Conservation (phyloP, 768 basidiomycete genomes). For the Daedaleopsis sinensis region DNA sequence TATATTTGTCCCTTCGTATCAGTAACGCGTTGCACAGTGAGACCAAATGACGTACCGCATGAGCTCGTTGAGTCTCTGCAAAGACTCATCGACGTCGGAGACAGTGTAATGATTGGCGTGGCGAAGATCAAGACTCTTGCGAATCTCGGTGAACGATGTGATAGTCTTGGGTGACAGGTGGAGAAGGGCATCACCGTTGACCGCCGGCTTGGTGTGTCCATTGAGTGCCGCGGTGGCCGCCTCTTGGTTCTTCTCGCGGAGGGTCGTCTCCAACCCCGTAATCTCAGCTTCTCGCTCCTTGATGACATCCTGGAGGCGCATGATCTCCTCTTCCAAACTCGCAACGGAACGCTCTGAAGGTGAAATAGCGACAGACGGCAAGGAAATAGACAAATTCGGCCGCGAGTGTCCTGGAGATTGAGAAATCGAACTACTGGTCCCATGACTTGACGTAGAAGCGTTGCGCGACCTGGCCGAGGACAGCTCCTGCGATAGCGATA, state of each 20-base stretch:
- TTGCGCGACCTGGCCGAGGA: conserved; percentile 88
- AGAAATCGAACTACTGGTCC: conserved; percentile 67
- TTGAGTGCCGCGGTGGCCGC: neutral
- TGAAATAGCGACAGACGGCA: conserved; percentile 42
- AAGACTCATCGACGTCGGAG: conserved; percentile 64
- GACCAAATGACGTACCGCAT: conserved; percentile 70
- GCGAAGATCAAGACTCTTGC: conserved; percentile 61
- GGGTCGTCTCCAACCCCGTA: conserved; percentile 59
- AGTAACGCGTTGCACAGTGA: conserved; percentile 8
- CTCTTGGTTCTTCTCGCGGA: conserved; percentile 41
- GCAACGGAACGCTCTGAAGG: conserved; percentile 73
- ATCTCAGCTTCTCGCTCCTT: conserved; percentile 95
- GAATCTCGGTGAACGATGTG: conserved; percentile 74
- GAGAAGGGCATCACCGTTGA: conserved; percentile 31
- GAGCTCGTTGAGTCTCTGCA: conserved; percentile 84
- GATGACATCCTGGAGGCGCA: conserved; percentile 91
- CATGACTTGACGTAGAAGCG: conserved; percentile 76
- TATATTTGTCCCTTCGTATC: conserved; percentile 33
- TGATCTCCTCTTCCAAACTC: conserved; percentile 93
- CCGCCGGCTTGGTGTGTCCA: conserved; percentile 4
- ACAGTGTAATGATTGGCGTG: conserved; percentile 30
- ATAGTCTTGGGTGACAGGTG: conserved; percentile 72
- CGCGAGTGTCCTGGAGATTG: conserved; percentile 55
- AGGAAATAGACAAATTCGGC: conserved; percentile 63
- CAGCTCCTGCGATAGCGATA: conserved; percentile 97